A percentile compares a stretch with the other conserved stretches of the same genome.
Conservation (phyloP, 495 filamentous ascomycete genomes). For the Hyaloscypha variabilis region DNA sequence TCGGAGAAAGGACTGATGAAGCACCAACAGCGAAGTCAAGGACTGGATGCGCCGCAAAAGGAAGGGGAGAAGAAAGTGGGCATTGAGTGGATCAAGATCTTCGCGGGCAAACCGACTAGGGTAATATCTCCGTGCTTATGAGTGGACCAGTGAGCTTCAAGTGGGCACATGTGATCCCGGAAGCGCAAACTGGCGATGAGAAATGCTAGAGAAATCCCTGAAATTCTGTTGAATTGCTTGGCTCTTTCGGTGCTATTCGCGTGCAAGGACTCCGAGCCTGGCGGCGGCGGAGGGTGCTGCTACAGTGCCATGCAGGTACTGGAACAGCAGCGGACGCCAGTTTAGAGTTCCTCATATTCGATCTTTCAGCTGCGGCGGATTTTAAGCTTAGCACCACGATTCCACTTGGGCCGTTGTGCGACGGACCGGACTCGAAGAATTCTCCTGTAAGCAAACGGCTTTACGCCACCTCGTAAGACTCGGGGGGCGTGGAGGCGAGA, state of each 20-base stretch:
- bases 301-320: no score
- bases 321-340: no score
- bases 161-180: conserved; percentile 14
- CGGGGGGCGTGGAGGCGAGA: background rate
- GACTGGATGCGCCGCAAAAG: background rate
- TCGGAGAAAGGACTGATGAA: background rate
- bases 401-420: background rate
- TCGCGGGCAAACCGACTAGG: conserved; percentile 25
- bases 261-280: no score
- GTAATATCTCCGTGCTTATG: conserved; percentile 18
- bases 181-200: background rate
- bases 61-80: conserved; percentile 1
- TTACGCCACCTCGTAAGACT: background rate
- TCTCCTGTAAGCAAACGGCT: background rate
- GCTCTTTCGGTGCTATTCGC: background rate
- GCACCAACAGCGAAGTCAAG: background rate
- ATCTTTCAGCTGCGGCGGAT: background rate
- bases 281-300: no score
- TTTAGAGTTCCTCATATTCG: no score
- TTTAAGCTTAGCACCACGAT: background rate
- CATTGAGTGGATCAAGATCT: background rate
- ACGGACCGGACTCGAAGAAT: background rate
- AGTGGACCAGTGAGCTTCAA: background rate
- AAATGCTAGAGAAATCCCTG: background rate
- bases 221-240: background rate